These are phyloP conservation scores for Prunus salicina DNA, from an alignment of 306 rosid species.

Conservation along the genomic window DNA sequence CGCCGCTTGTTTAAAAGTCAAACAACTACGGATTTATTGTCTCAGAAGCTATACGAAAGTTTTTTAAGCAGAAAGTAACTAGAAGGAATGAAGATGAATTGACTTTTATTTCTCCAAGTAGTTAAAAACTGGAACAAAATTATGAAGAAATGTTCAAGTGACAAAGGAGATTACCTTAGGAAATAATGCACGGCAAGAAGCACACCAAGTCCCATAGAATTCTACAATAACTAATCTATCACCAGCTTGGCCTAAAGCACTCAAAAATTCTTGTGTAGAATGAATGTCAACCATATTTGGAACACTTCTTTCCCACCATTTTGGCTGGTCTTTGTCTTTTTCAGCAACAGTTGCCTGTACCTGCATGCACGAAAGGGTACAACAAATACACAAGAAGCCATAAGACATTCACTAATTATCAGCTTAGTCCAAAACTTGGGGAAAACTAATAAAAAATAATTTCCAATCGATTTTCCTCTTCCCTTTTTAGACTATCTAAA, in stretches of 20 bases:
- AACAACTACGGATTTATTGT: neutral
- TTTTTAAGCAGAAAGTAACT: neutral
- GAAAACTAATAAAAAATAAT: neutral
- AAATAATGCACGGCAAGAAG: conserved; percentile 96
- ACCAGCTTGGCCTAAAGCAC: conserved; percentile 77
- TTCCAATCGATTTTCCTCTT: neutral
- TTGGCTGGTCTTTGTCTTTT: conserved; percentile 81
- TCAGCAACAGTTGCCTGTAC: conserved; percentile 71
- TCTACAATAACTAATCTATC: conserved; percentile 95
- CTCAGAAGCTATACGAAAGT: neutral
- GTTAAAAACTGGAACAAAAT: neutral
- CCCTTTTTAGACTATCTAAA: neutral
- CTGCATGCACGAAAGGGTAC: conserved; percentile 47
- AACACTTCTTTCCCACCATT: conserved; percentile 99
- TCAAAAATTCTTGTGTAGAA: conserved; percentile 86
- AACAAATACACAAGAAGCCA: conserved; percentile 23
- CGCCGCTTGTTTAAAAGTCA: neutral
- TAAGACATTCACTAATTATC: neutral
- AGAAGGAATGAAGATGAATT: neutral
- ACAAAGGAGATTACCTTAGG: conserved; percentile 61
- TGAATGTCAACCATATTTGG: conserved; percentile 91
- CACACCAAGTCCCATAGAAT: conserved; percentile 99
- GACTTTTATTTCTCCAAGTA: neutral
- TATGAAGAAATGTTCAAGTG: neutral
- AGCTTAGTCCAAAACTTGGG: neutral